Evolutionary conservation across 805 yeast species (phyloP), one percentile per base, ranked within the genome.

Genomic region (Starmerella vitae): DNA sequence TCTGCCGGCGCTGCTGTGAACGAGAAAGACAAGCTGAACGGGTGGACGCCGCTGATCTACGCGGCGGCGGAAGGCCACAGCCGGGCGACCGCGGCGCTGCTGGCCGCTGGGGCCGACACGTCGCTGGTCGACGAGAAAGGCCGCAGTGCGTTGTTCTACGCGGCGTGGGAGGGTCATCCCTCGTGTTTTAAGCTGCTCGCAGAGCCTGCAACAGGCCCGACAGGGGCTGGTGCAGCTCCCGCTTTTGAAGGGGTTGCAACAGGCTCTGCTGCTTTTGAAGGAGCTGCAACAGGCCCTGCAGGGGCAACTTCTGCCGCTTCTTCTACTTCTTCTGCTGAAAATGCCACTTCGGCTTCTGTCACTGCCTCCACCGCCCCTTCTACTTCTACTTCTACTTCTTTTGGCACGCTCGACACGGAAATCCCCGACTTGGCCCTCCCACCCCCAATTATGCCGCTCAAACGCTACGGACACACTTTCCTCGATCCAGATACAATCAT

Each of bases 391-490:
- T 4, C 18, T 5, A 15, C 36, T 3, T 31, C 41, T 4, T 27
- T 40, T 4, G 52, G 51, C 32, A 56, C 48, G 18, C 42, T 46
- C 48, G 54, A 48, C 19, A 36, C 48, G 24, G 68, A 75, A 14
- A 88, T 91, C 38, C 97, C 98, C 0, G 94, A 84, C 51, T 68
- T 91, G 35, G 74, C 85, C 18, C 66, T 91, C 42, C 98, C 98
- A 0, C 98, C 98, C 1, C 98, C 98, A 3, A 83, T 91, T 38
- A 74, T 91, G 36, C 98, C 98, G 0, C 63, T 91, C 38, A 70
- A 95, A 52, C 73, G 93, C 51, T 91, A 91, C 56, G 98, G 98
- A 13, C 98, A 91, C 60, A 91, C 84, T 57, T 91, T 85, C 63
- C 62, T 91, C 53, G 97, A 91, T 55, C 49, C 55, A 12, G 82